phyloP scores from a whole-genome alignment of 2,329 filamentous ascomycete species.

The Pseudocercospora musae region DNA sequence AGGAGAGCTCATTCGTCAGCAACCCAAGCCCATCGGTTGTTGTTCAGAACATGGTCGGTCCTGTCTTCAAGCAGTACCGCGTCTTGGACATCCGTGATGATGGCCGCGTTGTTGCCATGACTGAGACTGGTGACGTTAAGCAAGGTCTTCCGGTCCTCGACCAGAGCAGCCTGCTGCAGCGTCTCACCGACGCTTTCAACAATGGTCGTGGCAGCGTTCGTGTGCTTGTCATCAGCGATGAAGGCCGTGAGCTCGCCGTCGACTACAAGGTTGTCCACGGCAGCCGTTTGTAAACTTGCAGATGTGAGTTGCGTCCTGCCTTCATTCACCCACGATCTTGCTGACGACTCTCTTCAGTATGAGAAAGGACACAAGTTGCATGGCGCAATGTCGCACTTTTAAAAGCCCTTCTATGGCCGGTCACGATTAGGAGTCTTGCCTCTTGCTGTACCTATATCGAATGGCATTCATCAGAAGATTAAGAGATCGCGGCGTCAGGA shows the following conservation, averaged over 20 bases:
- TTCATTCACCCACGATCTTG: neutral
- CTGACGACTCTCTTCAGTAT: constrained; percentile 13
- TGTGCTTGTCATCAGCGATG: constrained; percentile 91
- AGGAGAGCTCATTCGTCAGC: constrained; percentile 97
- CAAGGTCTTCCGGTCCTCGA: constrained; percentile 88
- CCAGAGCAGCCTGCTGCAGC: constrained; percentile 83
- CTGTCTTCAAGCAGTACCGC: constrained; percentile 99
- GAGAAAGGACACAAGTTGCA: constrained; percentile 15
- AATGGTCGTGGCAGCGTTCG: constrained; percentile 90
- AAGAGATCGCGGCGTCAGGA: constrained; percentile 7
- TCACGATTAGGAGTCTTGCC: constrained; percentile 9
- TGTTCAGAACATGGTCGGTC: constrained; percentile 98
- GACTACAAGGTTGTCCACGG: constrained; percentile 98
- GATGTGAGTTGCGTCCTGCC: constrained; percentile 1
- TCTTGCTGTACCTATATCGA: constrained; percentile 21
- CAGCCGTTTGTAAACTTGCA: constrained; percentile 55
- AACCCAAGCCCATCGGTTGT: constrained; percentile 95
- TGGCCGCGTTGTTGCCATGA: constrained; percentile 85
- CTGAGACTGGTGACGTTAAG: constrained; percentile 98
- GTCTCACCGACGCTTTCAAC: constrained; percentile 80
- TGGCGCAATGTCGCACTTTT: constrained; percentile 16
- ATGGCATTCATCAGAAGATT: constrained; percentile 6
- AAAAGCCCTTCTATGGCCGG: constrained; percentile 13
- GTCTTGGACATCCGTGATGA: constrained; percentile 94
- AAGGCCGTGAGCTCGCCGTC: constrained; percentile 89